A percentile compares a stretch with the other conserved stretches of the same genome.
These are phyloP conservation scores for Pythium dissimile DNA, from an alignment of 352 stramenopile species.

Conservation along the genomic window DNA sequence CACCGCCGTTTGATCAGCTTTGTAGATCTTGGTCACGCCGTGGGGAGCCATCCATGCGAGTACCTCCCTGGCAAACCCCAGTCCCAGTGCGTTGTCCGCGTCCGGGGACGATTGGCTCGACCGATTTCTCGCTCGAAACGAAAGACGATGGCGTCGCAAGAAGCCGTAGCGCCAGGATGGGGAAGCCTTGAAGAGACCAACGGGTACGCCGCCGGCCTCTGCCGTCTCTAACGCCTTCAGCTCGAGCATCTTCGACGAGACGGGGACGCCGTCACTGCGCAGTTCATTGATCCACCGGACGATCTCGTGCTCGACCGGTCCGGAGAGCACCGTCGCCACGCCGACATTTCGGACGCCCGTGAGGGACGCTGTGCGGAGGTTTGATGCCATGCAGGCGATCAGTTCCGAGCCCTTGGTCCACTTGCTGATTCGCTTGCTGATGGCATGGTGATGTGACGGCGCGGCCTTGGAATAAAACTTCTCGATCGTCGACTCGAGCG, in stretches of 20 bases:
- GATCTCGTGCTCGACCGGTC: not conserved
- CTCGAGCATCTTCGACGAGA: conserved; percentile 4
- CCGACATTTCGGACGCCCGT: no score
- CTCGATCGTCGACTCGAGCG: no score
- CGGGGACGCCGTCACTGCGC: conserved; percentile 2
- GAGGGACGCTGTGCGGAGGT: no score
- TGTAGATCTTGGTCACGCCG: not conserved
- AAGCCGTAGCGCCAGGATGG: conserved; percentile 1
- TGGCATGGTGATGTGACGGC: no score
- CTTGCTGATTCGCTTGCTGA: no score
- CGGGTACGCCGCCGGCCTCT: not conserved
- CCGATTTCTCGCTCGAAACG: conserved; percentile 7
- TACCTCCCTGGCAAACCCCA: not conserved
- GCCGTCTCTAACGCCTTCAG: conserved; percentile 5
- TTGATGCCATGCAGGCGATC: no score
- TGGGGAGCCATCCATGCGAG: not conserved
- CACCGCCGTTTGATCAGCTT: conserved; percentile 11
- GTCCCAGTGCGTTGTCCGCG: not conserved
- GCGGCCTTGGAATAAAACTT: no score
- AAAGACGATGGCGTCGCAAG: conserved; percentile 2
- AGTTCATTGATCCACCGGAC: conserved; percentile 10
- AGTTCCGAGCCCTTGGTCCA: no score
- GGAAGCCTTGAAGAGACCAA: not conserved
- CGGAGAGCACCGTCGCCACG: not conserved
- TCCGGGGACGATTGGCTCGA: not conserved